phyloP scores from a whole-genome alignment of 106 monocot genomes.

The Acorus calamus region DNA sequence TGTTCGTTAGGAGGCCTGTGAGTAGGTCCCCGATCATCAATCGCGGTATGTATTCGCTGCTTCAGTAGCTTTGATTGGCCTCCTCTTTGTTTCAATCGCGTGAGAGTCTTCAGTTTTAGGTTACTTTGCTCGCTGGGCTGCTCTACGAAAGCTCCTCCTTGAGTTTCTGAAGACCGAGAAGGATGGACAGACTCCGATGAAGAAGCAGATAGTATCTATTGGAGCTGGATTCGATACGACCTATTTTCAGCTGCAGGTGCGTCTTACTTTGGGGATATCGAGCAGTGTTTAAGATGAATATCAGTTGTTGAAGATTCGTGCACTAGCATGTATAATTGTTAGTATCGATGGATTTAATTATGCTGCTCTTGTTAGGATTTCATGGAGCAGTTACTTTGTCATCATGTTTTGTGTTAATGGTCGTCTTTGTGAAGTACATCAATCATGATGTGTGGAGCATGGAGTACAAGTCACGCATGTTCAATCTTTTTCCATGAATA shows the following conservation, averaged over 20 bases:
- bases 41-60: slow-evolving; percentile 44
- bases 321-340: too few relatives aligned
- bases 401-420: too few relatives aligned
- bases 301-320: too few relatives aligned
- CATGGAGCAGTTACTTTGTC: too few relatives aligned
- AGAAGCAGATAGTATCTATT: slow-evolving; percentile 87
- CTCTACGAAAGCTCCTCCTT: slow-evolving; percentile 60
- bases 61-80: not conserved
- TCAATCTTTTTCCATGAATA: too few relatives aligned
- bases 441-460: too few relatives aligned
- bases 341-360: too few relatives aligned
- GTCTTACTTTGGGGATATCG: not conserved
- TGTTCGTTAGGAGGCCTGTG: slow-evolving; percentile 71
- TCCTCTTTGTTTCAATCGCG: slow-evolving; percentile 2
- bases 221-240: slow-evolving; percentile 98
- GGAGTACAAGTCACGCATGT: too few relatives aligned
- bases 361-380: too few relatives aligned
- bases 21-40: slow-evolving; percentile 93
- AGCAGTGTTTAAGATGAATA: too few relatives aligned
- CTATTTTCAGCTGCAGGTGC: slow-evolving; percentile 76
- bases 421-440: too few relatives aligned
- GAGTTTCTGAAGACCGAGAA: slow-evolving; percentile 55
- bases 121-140: slow-evolving; percentile 92
- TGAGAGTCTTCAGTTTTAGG: slow-evolving; percentile 24
- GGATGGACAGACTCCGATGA: slow-evolving; percentile 10